A percentile compares a stretch with the other conserved stretches of the same genome.
phyloP scores from a whole-genome alignment of 2,329 filamentous ascomycete species.

The Colletotrichum tabaci region DNA sequence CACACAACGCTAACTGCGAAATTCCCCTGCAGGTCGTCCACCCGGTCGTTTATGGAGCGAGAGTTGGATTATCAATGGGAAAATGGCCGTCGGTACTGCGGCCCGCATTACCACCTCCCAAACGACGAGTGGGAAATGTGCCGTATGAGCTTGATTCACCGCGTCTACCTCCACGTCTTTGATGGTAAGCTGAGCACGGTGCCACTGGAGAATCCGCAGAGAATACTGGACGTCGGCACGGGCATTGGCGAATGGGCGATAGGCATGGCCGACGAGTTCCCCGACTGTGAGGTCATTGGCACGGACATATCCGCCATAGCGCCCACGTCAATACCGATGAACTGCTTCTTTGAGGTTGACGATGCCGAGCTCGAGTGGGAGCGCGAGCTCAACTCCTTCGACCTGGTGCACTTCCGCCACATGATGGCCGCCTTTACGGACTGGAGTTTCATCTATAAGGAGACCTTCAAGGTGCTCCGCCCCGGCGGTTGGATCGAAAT shows the following conservation, averaged over 20 bases:
- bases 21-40: slow-evolving; percentile 56
- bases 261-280: slow-evolving; percentile 68
- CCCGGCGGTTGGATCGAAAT: slow-evolving; percentile 72
- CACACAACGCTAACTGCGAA: slow-evolving; percentile 33
- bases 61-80: slow-evolving; percentile 72
- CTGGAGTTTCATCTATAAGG: slow-evolving; percentile 69
- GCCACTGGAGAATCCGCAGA: slow-evolving; percentile 55
- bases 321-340: slow-evolving; percentile 69
- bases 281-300: slow-evolving; percentile 69
- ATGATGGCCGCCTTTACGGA: slow-evolving; percentile 70
- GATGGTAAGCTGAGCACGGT: slow-evolving; percentile 62
- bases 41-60: slow-evolving; percentile 63
- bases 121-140: slow-evolving; percentile 77
- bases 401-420: slow-evolving; percentile 70
- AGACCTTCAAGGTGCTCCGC: slow-evolving; percentile 67
- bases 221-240: slow-evolving; percentile 71
- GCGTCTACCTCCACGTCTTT: slow-evolving; percentile 71
- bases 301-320: slow-evolving; percentile 73
- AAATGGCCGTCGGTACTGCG: slow-evolving; percentile 74
- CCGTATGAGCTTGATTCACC: slow-evolving; percentile 73
- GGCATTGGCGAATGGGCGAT: slow-evolving; percentile 69
- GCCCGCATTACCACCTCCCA: slow-evolving; percentile 73
- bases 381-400: slow-evolving; percentile 65
- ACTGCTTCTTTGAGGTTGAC: slow-evolving; percentile 73
- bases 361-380: slow-evolving; percentile 73